Conservation (phyloP, 352 stramenopile species). For the Ochromonadaceae sp. region DNA sequence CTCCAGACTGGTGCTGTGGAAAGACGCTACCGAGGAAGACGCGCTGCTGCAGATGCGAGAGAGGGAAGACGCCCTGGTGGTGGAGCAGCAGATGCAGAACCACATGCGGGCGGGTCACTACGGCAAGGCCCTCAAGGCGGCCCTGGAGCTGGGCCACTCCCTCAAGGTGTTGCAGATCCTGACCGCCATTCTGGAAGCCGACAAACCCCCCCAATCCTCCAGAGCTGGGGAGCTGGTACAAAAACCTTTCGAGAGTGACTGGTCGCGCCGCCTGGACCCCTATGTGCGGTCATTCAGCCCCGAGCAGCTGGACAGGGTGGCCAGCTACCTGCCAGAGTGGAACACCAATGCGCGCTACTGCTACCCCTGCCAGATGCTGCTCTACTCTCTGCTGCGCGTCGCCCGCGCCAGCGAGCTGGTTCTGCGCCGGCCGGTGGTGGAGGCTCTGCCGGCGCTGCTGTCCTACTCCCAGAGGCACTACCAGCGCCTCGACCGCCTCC, state of each 20-base stretch:
- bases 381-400: slow-evolving; percentile 68
- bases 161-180: slow-evolving; percentile 79
- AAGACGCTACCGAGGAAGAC: slow-evolving; percentile 77
- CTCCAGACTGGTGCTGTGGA: slow-evolving; percentile 81
- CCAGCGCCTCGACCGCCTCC: slow-evolving; percentile 82
- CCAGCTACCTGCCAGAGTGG: slow-evolving; percentile 88
- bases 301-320: slow-evolving; percentile 63
- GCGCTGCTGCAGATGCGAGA: slow-evolving; percentile 56
- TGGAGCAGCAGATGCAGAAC: slow-evolving; percentile 87
- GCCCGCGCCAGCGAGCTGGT: slow-evolving; percentile 33
- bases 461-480: slow-evolving; percentile 94
- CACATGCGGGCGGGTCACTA: slow-evolving; percentile 77
- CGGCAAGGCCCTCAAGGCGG: slow-evolving; percentile 42
- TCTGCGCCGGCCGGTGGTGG: slow-evolving; percentile 39
- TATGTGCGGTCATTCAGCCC: slow-evolving; percentile 19
- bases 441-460: slow-evolving; percentile 74
- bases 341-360: slow-evolving; percentile 89
- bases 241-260: too few relatives aligned
- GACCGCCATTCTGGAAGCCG: slow-evolving; percentile 39
- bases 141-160: slow-evolving; percentile 79
- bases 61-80: slow-evolving; percentile 69
- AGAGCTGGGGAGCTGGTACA: too few relatives aligned
- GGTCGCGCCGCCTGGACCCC: too few relatives aligned
- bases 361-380: slow-evolving; percentile 71
- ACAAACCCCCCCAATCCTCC: too few relatives aligned